A percentile compares a stretch with the other conserved stretches of the same genome.
Conservation (phyloP, 495 filamentous ascomycete genomes). For the Xylaria acuta region DNA sequence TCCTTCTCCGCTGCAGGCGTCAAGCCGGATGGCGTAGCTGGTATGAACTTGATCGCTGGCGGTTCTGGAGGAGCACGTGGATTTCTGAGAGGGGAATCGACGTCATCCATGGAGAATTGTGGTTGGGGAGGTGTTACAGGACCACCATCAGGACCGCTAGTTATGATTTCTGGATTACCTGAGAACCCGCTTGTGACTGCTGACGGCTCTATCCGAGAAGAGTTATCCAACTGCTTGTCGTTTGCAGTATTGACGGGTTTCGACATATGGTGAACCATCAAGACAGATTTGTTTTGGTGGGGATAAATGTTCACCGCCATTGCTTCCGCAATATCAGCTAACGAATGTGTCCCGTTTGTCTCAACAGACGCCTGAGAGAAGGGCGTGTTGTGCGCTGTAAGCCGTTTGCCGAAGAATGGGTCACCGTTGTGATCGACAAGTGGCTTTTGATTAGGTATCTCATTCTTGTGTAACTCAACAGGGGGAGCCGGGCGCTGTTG, state of each 20-base stretch:
- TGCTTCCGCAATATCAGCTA: slow-evolving; percentile 73
- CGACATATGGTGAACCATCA: slow-evolving; percentile 75
- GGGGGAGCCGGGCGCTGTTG: slow-evolving; percentile 38
- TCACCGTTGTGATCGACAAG: slow-evolving; percentile 58
- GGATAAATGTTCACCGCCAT: slow-evolving; percentile 82
- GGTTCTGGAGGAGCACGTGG: slow-evolving; percentile 66
- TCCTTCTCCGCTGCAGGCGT: slow-evolving; percentile 63
- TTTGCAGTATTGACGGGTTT: slow-evolving; percentile 39
- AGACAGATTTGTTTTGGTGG: slow-evolving; percentile 83
- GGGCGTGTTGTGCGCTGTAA: slow-evolving; percentile 60
- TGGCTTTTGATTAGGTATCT: slow-evolving; percentile 39
- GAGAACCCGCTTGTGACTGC: background rate
- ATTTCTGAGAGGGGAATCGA: slow-evolving; percentile 76
- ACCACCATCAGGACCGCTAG: slow-evolving; percentile 48
- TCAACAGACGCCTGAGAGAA: slow-evolving; percentile 66
- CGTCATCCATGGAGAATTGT: slow-evolving; percentile 52
- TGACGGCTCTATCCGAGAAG: slow-evolving; percentile 20
- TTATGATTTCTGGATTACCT: slow-evolving; percentile 43
- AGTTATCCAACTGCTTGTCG: slow-evolving; percentile 23
- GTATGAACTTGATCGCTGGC: slow-evolving; percentile 75
- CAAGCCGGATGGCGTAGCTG: slow-evolving; percentile 68
- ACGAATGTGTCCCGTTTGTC: slow-evolving; percentile 55
- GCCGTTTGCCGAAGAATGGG: slow-evolving; percentile 60
- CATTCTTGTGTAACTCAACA: slow-evolving; percentile 44
- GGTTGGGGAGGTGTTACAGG: slow-evolving; percentile 57